phyloP scores from a whole-genome alignment of 1,284 basidiomycete genomes.

The Ganoderma lucidum region DNA sequence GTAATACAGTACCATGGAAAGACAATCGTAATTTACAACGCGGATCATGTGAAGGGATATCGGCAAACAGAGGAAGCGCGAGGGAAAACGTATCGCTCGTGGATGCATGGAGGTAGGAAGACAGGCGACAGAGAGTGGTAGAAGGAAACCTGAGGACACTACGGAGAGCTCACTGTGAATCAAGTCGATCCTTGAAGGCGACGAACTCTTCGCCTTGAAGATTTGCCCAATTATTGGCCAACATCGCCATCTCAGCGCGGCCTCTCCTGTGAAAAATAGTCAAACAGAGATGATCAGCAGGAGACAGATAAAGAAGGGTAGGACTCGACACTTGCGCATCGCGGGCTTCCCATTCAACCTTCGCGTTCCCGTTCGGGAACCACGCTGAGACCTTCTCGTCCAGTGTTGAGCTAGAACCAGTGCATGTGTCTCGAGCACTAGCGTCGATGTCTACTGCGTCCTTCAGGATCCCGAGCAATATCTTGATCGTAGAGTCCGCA shows the following conservation, averaged over 20 bases:
- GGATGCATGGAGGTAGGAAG: neutral
- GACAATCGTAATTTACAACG: neutral
- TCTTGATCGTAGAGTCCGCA: constrained; percentile 57
- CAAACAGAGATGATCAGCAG: neutral
- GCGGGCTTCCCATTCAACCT: constrained; percentile 32
- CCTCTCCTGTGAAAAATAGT: constrained; percentile 25
- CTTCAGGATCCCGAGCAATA: constrained; percentile 54
- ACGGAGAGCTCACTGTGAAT: neutral
- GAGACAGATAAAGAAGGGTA: neutral
- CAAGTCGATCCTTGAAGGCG: constrained; percentile 30
- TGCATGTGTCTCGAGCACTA: neutral
- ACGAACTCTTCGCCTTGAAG: constrained; percentile 27
- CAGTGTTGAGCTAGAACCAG: neutral
- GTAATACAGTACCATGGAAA: neutral
- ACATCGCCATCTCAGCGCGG: constrained; percentile 27
- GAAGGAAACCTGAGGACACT: neutral
- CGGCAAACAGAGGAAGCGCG: neutral
- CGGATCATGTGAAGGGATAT: neutral
- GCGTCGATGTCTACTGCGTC: constrained; percentile 9
- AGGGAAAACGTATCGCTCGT: neutral
- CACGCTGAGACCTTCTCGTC: constrained; percentile 26
- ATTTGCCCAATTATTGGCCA: constrained; percentile 28
- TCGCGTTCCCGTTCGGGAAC: constrained; percentile 24
- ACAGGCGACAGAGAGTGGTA: neutral
- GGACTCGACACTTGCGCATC: constrained; percentile 25